These are phyloP conservation scores for Rhododendron ovatum DNA, from an alignment of 148 eudicot species.

Conservation along the genomic window DNA sequence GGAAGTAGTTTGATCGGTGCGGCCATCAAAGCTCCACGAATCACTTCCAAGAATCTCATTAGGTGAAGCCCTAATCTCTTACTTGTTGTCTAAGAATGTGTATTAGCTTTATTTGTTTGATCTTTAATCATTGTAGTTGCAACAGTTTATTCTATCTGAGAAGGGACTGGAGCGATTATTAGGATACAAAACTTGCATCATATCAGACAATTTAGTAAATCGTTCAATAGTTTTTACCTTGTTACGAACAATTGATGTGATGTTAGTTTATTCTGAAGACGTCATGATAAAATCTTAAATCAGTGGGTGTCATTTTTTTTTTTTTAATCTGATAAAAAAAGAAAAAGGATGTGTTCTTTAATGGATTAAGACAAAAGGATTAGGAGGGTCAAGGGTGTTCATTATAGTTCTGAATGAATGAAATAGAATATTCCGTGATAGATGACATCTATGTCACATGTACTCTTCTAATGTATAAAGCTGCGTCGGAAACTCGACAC, in stretches of 20 bases:
- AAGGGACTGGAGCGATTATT: not conserved
- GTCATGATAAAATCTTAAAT: not conserved
- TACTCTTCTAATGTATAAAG: not conserved
- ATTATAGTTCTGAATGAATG: not conserved
- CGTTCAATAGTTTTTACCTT: not conserved
- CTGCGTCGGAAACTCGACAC: not conserved
- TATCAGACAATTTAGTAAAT: not conserved
- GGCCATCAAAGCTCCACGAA: slow-evolving; percentile 94
- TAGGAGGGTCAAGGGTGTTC: not conserved
- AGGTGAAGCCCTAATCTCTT: slow-evolving; percentile 37
- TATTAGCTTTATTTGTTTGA: slow-evolving; percentile 1
- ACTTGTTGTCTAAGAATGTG: not conserved
- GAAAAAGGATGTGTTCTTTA: not conserved
- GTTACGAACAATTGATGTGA: not conserved
- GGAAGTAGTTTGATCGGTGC: slow-evolving; percentile 99
- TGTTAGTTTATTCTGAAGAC: not conserved
- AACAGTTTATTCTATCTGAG: not conserved
- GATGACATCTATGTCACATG: not conserved
- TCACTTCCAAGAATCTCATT: slow-evolving; percentile 93
- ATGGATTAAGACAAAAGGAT: not conserved
- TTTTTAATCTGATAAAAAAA: no score
- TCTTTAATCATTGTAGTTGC: not conserved
- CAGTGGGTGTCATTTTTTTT: no score
- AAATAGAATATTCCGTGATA: not conserved
- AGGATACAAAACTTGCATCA: not conserved